phyloP scores from a whole-genome alignment of 2,329 filamentous ascomycete genomes.

The Lachnellula cervina region DNA sequence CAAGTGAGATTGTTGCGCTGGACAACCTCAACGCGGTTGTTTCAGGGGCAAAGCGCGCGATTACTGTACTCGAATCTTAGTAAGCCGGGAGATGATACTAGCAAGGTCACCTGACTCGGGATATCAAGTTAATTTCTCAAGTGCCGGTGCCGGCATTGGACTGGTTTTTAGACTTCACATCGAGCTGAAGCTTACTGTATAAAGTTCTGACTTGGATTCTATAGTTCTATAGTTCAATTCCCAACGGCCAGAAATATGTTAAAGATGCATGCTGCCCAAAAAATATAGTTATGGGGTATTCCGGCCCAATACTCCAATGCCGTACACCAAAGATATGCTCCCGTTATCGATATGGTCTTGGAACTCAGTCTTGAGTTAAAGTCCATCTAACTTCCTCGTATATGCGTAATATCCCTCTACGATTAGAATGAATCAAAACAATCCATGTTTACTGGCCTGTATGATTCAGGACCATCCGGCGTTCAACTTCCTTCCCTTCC shows the following conservation, averaged over 20 bases:
- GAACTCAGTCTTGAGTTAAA: not conserved
- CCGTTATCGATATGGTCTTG: not conserved
- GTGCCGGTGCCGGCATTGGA: not conserved
- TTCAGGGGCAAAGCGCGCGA: slow-evolving; percentile 13
- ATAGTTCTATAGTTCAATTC: no score
- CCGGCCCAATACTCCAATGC: not conserved
- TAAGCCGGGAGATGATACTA: not conserved
- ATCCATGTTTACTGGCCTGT: slow-evolving; percentile 17
- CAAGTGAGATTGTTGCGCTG: not conserved
- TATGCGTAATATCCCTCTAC: not conserved
- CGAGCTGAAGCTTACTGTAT: not conserved
- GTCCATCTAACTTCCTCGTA: not conserved
- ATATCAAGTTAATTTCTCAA: not conserved
- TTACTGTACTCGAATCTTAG: not conserved
- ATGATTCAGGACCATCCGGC: slow-evolving; percentile 73
- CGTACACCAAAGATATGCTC: slow-evolving; percentile 1
- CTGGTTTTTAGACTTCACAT: not conserved
- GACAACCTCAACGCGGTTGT: slow-evolving; percentile 15
- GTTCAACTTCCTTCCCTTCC: slow-evolving; percentile 63
- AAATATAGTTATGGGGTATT: slow-evolving; percentile 1
- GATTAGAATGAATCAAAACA: not conserved
- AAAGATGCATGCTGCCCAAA: no score
- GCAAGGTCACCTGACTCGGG: not conserved
- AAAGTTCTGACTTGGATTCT: not conserved
- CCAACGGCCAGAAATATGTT: no score